Conservation (phyloP, 1,284 basidiomycete genomes). For the Apiotrichum mycotoxinovorans region DNA sequence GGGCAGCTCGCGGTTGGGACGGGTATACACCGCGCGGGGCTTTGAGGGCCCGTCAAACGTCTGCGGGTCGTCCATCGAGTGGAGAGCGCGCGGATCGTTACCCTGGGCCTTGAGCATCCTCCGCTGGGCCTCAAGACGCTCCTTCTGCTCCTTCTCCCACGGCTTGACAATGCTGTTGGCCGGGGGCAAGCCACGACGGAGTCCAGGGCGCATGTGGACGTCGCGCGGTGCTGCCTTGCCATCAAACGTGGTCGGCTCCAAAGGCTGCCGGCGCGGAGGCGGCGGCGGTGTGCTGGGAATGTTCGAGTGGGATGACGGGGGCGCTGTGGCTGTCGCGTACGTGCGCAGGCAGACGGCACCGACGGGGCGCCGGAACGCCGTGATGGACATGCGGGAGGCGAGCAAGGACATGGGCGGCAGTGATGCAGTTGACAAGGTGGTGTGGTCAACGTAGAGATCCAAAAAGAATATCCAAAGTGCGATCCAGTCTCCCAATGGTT, state of each 20-base stretch:
- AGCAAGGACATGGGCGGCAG: not conserved
- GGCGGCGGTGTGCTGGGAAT: slow-evolving; percentile 6
- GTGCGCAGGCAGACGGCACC: not conserved
- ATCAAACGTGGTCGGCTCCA: slow-evolving; percentile 32
- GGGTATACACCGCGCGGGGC: slow-evolving; percentile 18
- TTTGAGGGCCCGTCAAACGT: slow-evolving; percentile 12
- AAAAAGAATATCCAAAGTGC: no score
- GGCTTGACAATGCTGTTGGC: slow-evolving; percentile 2
- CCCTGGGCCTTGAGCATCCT: not conserved
- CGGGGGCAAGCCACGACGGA: slow-evolving; percentile 32
- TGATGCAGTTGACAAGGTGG: no score
- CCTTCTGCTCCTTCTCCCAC: slow-evolving; percentile 14
- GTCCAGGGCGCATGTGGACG: slow-evolving; percentile 30
- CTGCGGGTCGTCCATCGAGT: slow-evolving; percentile 12
- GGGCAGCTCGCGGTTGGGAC: slow-evolving; percentile 29
- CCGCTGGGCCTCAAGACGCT: not conserved
- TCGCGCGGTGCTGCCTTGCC: slow-evolving; percentile 34
- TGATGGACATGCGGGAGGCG: slow-evolving; percentile 1
- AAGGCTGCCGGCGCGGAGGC: slow-evolving; percentile 5
- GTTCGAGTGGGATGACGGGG: not conserved
- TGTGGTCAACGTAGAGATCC: not conserved
- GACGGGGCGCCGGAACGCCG: not conserved
- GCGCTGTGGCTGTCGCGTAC: slow-evolving; percentile 8
- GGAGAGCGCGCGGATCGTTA: not conserved
- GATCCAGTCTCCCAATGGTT: no score